A percentile compares a stretch with the other conserved stretches of the same genome.
Evolutionary conservation across 1,139 yeast genomes (phyloP).

Genomic region (Petasospora fabianii): DNA sequence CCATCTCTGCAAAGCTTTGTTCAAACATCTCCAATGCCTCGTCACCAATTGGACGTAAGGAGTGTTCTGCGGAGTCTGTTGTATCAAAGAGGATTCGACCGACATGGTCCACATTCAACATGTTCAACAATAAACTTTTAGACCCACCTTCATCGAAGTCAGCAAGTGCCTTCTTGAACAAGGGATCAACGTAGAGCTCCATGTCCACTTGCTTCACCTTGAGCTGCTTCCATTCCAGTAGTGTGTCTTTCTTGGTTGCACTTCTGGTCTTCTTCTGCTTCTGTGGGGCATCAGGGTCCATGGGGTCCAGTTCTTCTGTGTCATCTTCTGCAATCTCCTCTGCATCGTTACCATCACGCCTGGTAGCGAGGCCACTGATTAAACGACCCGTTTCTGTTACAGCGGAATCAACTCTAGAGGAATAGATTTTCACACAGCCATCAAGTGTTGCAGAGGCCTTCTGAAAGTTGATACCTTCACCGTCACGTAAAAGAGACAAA

Average conservation of each 20-base stretch:
- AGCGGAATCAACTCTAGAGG: conserved; percentile 86
- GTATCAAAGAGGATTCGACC: conserved; percentile 39
- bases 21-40: conserved; percentile 19
- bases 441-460: conserved; percentile 77
- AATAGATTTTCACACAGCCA: conserved; percentile 82
- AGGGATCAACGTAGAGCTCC: conserved; percentile 75
- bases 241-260: conserved; percentile 40
- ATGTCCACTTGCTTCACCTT: conserved; percentile 68
- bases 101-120: conserved; percentile 40
- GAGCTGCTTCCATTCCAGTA: conserved; percentile 59
- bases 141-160: conserved; percentile 98
- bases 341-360: conserved; percentile 9
- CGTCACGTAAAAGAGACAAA: conserved; percentile 54
- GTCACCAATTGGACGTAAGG: not conserved
- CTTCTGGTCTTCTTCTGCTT: conserved; percentile 38
- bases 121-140: conserved; percentile 72
- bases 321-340: conserved; percentile 28
- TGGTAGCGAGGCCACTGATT: conserved; percentile 64
- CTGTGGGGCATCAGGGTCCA: conserved; percentile 33
- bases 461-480: conserved; percentile 68
- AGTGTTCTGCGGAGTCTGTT: conserved; percentile 27
- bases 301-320: conserved; percentile 28
- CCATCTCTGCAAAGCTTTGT: conserved; percentile 25
- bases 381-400: conserved; percentile 87
- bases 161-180: conserved; percentile 82